Conservation (phyloP, 2,329 filamentous ascomycete genomes). For the Neurospora sp. region DNA sequence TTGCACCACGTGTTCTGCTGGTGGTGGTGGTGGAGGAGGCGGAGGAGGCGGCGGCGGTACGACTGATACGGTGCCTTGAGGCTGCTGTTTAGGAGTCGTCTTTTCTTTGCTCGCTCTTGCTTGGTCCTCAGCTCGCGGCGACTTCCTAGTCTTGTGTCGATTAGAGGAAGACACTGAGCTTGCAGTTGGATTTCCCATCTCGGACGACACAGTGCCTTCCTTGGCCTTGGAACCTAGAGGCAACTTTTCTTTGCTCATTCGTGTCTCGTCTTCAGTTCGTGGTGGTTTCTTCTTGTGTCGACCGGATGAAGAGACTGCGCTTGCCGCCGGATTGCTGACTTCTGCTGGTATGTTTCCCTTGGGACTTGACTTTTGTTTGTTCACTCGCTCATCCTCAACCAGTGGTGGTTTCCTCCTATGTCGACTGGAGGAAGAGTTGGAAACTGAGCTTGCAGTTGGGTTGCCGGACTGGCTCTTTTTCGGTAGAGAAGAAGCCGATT, state of each 20-base stretch:
- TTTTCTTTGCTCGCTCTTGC: background rate
- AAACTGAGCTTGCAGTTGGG: background rate
- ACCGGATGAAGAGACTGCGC: background rate
- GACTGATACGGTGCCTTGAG: background rate
- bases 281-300: background rate
- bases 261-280: background rate
- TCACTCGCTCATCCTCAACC: background rate
- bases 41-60: background rate
- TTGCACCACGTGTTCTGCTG: background rate
- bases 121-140: background rate
- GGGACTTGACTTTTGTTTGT: background rate
- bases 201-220: background rate
- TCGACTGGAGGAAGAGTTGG: background rate
- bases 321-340: background rate
- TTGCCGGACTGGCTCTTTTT: background rate
- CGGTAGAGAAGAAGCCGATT: background rate
- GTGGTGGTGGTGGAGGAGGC: background rate
- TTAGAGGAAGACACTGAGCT: background rate
- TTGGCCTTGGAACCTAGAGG: background rate
- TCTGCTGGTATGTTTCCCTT: background rate
- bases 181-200: background rate
- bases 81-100: background rate
- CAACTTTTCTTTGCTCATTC: background rate
- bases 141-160: background rate
- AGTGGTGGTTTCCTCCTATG: background rate